Conservation (phyloP, 495 filamentous ascomycete genomes). For the Penicillium angulare region DNA sequence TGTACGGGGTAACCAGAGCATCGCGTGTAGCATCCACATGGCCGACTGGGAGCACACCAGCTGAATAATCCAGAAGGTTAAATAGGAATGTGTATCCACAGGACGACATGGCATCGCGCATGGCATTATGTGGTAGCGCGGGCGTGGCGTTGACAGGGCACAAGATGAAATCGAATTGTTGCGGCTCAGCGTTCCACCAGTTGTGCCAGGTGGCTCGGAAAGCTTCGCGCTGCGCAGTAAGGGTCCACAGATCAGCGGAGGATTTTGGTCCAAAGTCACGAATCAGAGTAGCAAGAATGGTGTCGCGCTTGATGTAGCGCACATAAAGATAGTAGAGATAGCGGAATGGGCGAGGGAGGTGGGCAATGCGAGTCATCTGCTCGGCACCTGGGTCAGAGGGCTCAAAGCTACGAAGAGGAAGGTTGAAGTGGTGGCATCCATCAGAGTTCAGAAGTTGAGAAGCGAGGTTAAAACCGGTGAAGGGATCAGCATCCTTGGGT, state of each 20-base stretch:
- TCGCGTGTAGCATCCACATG: constrained; percentile 74
- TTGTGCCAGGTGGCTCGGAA: constrained; percentile 75
- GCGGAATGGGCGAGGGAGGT: constrained; percentile 71
- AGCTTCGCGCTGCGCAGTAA: constrained; percentile 71
- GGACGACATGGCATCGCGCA: constrained; percentile 80
- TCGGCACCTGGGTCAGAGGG: constrained; percentile 75
- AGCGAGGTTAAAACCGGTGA: constrained; percentile 74
- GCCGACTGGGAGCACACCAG: constrained; percentile 82
- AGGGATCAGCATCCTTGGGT: constrained; percentile 58
- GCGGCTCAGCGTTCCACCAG: constrained; percentile 71
- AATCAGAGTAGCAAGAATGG: constrained; percentile 75
- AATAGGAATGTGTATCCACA: constrained; percentile 97
- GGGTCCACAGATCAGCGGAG: constrained; percentile 76
- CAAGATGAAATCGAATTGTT: constrained; percentile 73
- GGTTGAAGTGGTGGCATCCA: constrained; percentile 77
- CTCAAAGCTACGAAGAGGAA: constrained; percentile 75
- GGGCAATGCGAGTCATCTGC: constrained; percentile 69
- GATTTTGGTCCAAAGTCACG: constrained; percentile 67
- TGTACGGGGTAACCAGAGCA: constrained; percentile 55
- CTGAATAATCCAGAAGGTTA: constrained; percentile 88
- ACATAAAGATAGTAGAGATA: constrained; percentile 89
- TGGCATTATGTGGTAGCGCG: constrained; percentile 82
- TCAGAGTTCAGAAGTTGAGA: constrained; percentile 86
- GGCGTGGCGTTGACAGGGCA: constrained; percentile 89
- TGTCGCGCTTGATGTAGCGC: constrained; percentile 74